Percentiles rank a stretch among this genome's conserved stretches.
These are phyloP conservation scores for Solanum lignicaule DNA, from an alignment of 257 asterid species.

Conservation along the genomic window DNA sequence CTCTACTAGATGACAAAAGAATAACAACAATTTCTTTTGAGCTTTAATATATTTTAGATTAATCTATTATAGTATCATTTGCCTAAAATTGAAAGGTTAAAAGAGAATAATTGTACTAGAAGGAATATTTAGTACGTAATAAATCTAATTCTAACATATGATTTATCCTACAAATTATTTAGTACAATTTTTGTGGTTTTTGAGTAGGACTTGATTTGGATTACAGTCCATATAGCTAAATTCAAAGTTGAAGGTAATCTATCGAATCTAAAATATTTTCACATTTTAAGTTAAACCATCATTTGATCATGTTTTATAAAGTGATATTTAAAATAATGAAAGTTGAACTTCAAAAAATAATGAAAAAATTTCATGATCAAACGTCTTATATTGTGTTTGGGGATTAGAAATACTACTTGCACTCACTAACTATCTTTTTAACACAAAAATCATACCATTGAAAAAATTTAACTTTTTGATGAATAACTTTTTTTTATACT, in stretches of 20 bases:
- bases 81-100: background rate
- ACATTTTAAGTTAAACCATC: too few species aligned
- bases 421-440: background rate
- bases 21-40: background rate
- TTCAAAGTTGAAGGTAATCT: background rate
- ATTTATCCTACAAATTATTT: background rate
- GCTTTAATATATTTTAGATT: background rate
- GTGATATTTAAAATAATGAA: too few species aligned
- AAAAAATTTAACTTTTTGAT: background rate
- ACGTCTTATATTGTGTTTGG: background rate
- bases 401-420: background rate
- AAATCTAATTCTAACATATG: background rate
- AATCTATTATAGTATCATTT: background rate
- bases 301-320: too few species aligned
- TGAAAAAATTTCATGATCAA: too few species aligned
- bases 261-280: too few species aligned
- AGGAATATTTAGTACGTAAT: background rate
- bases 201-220: background rate
- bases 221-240: background rate
- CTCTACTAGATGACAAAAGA: background rate
- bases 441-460: background rate
- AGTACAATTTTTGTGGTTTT: background rate
- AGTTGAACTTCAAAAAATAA: too few species aligned
- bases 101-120: background rate
- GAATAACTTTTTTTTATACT: background rate